These are phyloP conservation scores for Ogataea chonburiensis DNA, from an alignment of 805 yeast species.

Conservation along the genomic window DNA sequence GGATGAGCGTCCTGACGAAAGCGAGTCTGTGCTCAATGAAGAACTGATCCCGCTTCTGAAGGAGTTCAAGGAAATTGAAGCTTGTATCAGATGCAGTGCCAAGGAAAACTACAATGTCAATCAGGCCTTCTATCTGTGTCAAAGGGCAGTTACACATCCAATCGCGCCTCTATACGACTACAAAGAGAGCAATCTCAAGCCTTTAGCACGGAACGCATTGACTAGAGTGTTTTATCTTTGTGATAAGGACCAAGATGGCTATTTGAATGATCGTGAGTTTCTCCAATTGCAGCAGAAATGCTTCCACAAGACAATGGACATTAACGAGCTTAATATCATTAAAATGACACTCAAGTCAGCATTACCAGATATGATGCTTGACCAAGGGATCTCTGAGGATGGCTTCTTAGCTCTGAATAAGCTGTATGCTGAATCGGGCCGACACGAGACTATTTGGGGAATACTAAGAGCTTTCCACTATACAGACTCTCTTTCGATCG, in stretches of 20 bases:
- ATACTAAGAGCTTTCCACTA: conserved; percentile 84
- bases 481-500: conserved; percentile 85
- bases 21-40: conserved; percentile 55
- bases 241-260: conserved; percentile 91
- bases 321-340: conserved; percentile 47
- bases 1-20: conserved; percentile 37
- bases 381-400: conserved; percentile 60
- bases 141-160: conserved; percentile 89
- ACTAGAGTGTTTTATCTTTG: conserved; percentile 79
- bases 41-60: conserved; percentile 83
- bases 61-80: conserved; percentile 92
- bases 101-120: conserved; percentile 79
- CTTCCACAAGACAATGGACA: conserved; percentile 53
- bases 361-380: conserved; percentile 32
- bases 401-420: conserved; percentile 81
- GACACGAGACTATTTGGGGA: conserved; percentile 98
- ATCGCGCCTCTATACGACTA: conserved; percentile 90
- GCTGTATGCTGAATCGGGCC: conserved; percentile 82
- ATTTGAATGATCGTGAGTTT: conserved; percentile 68
- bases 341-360: conserved; percentile 35
- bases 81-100: conserved; percentile 87
- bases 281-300: conserved; percentile 68
- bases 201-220: conserved; percentile 71
- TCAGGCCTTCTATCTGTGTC: conserved; percentile 91
- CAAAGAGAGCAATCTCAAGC: conserved; percentile 80